phyloP scores from a whole-genome alignment of 208 protist genomes.

The Acanthamoeba royreba region DNA sequence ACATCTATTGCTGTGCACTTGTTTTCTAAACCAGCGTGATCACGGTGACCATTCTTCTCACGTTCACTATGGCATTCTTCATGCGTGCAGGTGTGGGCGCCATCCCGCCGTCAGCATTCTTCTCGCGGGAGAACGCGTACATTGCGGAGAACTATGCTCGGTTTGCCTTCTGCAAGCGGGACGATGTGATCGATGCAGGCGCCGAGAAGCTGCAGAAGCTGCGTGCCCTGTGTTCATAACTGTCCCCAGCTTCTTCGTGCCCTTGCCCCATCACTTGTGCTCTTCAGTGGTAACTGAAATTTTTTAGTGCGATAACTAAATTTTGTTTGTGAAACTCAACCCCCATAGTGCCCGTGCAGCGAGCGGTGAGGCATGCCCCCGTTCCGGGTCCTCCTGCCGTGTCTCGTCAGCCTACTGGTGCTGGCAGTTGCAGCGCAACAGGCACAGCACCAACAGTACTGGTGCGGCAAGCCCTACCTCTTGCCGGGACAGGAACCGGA shows the following conservation, averaged over 20 bases:
- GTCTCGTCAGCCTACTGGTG: too few relatives aligned
- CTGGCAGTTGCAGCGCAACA: too few relatives aligned
- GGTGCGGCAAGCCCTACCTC: not conserved
- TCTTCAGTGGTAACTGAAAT: too few relatives aligned
- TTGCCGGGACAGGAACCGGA: not conserved
- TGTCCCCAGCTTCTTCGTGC: not conserved
- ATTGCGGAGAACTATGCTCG: conserved; percentile 82
- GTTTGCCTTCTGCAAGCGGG: conserved; percentile 88
- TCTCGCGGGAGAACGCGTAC: conserved; percentile 65
- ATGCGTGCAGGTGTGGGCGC: conserved; percentile 78
- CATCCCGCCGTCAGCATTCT: conserved; percentile 87
- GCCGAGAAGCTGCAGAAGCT: conserved; percentile 41
- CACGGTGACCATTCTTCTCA: not conserved
- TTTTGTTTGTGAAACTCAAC: too few relatives aligned
- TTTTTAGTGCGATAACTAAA: too few relatives aligned
- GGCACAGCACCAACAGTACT: too few relatives aligned
- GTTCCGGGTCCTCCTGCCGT: too few relatives aligned
- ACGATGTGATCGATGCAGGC: conserved; percentile 67
- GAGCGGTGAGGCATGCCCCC: too few relatives aligned
- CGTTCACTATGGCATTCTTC: too few relatives aligned
- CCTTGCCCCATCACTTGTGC: too few relatives aligned
- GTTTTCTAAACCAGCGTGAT: too few relatives aligned
- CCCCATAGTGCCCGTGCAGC: too few relatives aligned
- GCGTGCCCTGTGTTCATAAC: not conserved
- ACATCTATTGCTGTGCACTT: not conserved